Percentiles rank a stretch among this genome's conserved stretches.
phyloP scores from a whole-genome alignment of 2,329 filamentous ascomycete species.

The Neonectria coccinea region DNA sequence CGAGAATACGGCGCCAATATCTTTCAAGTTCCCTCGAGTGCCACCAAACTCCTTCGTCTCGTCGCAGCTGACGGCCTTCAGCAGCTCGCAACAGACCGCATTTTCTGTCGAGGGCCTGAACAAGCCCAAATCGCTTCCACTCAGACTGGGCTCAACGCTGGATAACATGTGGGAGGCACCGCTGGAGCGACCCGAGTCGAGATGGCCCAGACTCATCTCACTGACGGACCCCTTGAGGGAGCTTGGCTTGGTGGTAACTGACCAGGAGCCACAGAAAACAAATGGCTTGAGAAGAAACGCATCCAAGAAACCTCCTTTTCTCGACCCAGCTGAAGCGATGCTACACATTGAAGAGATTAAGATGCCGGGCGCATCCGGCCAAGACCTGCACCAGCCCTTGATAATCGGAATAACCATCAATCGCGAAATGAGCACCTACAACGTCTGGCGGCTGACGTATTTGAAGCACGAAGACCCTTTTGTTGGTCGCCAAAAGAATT shows the following conservation, averaged over 20 bases:
- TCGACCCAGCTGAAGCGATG: conserved; percentile 84
- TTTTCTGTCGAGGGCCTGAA: conserved; percentile 70
- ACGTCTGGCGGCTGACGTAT: conserved; percentile 86
- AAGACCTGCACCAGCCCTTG: conserved; percentile 62
- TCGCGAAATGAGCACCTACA: conserved; percentile 79
- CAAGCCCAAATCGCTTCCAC: conserved; percentile 65
- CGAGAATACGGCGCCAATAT: conserved; percentile 62
- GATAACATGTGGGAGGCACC: conserved; percentile 70
- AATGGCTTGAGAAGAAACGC: conserved; percentile 49
- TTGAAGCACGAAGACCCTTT: conserved; percentile 73
- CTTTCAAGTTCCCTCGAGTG: conserved; percentile 69
- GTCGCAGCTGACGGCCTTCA: conserved; percentile 69
- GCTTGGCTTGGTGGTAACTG: conserved; percentile 81
- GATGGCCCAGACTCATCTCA: conserved; percentile 82
- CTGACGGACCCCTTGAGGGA: conserved; percentile 89
- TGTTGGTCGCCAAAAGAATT: conserved; percentile 59
- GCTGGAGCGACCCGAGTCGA: conserved; percentile 64
- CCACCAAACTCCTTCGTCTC: conserved; percentile 88
- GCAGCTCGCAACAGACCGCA: conserved; percentile 62
- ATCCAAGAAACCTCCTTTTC: conserved; percentile 62
- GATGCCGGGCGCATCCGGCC: conserved; percentile 60
- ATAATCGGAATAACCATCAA: conserved; percentile 86
- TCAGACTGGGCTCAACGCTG: conserved; percentile 64
- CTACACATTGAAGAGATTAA: conserved; percentile 80
- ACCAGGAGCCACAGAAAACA: conserved; percentile 56